Percentiles rank a stretch among this genome's conserved stretches.
phyloP scores from a whole-genome alignment of 2,329 filamentous ascomycete species.

The Huntiella bhutanensis region DNA sequence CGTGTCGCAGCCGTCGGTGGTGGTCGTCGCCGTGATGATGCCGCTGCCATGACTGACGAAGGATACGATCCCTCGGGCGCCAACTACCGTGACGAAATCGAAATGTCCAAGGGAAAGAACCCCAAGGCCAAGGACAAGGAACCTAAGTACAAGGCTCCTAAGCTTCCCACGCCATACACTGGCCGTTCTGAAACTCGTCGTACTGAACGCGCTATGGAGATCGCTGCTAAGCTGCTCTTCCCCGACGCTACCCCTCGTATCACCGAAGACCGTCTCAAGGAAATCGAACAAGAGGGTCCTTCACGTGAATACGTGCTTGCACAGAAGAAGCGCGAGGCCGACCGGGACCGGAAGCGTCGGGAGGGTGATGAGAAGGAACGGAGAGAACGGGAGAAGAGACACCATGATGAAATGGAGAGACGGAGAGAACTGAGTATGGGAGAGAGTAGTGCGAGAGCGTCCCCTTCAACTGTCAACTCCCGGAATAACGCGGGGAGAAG shows the following conservation, averaged over 20 bases:
- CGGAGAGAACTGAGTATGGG: too few species aligned
- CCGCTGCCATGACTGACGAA: conserved; percentile 16
- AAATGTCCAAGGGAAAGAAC: conserved; percentile 6
- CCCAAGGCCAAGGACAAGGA: not conserved
- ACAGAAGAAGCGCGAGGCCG: not conserved
- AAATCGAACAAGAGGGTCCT: conserved; percentile 26
- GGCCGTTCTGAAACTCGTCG: conserved; percentile 28
- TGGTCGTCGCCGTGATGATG: conserved; percentile 22
- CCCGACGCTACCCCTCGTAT: conserved; percentile 20
- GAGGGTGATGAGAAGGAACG: not conserved
- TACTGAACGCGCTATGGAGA: conserved; percentile 24
- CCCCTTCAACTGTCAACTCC: conserved; percentile 1
- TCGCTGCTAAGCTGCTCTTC: conserved; percentile 30
- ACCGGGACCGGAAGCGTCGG: not conserved
- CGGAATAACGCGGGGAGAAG: conserved; percentile 13
- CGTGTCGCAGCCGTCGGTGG: conserved; percentile 38
- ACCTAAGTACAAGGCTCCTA: not conserved
- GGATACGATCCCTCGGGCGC: conserved; percentile 22
- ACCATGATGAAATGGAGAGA: not conserved
- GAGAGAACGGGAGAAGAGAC: not conserved
- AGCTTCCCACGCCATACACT: conserved; percentile 18
- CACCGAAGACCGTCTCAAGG: conserved; percentile 19
- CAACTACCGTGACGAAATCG: conserved; percentile 8
- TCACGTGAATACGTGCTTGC: conserved; percentile 19
- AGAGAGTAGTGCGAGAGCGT: not conserved